Base-by-base conservation (phyloP, 75 land plant species). In the Cryptomeria japonica region DNA sequence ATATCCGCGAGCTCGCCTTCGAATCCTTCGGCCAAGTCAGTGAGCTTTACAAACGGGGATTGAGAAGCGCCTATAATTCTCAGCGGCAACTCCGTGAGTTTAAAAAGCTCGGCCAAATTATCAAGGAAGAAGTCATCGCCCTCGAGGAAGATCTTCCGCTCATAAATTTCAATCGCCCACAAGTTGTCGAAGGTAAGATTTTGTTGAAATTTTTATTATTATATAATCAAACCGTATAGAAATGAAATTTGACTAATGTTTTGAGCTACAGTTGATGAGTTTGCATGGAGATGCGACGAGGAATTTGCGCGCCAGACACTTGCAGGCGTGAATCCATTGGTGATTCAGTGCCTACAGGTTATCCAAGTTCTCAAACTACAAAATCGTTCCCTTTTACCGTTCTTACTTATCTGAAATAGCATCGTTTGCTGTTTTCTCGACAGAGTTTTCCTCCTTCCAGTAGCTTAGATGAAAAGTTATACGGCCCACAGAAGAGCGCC, bases 361-460 rank as follows among this genome's bases (percentile, higher is more conserved):
- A 84, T 18, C 28, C 19, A 38, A 80, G 8, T 41, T 6, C 11
- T 72, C 13, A 11, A n/a, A 2, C 1, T 31, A 2, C 8, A 6
- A 25, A 68, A 0, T 2, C 4, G 3, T 28, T 22, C 0, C 34
- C 3, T 7, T 6, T 8, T 72, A 28, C 3, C 9, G 1, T 72
- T 72, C 36, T n/a, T 72, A 32, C 91, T 93, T 2, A 93, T 93
- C 88, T 91, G 88, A 32, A 39, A 18, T 38, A 6, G 0, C 28
- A 36, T 8, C 5, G 31, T 34, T 11, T 39, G 15, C 32, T 77
- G 19, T 51, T 5, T 5, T 3, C 0, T 5, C 3, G 9, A 47
- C 89, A 94, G 95, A 87, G 15, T 19, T 97, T 97, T 87, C 98
- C 98, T 22, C 95, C 94, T 0, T 85, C 86, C 11, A 97, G 98